phyloP scores from a whole-genome alignment of 2,329 filamentous ascomycete genomes.

The Colletotrichum australisinense region DNA sequence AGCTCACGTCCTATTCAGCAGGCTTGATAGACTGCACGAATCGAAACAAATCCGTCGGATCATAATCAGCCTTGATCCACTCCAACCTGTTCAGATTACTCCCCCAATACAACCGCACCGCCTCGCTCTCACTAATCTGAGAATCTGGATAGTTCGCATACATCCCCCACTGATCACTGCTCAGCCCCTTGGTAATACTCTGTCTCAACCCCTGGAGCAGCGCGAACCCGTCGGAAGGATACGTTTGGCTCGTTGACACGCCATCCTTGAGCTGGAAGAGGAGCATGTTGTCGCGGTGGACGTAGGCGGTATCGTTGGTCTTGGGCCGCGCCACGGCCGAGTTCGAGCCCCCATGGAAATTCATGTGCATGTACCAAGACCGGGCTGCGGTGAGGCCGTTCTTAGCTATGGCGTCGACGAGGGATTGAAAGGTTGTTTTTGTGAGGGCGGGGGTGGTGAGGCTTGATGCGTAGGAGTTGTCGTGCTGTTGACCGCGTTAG shows the following conservation, averaged over 20 bases:
- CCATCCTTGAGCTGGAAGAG: constrained; percentile 63
- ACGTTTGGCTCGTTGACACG: constrained; percentile 40
- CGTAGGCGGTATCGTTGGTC: constrained; percentile 47
- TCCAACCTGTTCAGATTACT: constrained; percentile 49
- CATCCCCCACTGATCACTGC: constrained; percentile 54
- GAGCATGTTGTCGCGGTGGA: constrained; percentile 57
- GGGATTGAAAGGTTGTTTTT: constrained; percentile 36
- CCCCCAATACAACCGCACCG: constrained; percentile 61
- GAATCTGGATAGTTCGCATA: constrained; percentile 67
- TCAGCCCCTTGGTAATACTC: constrained; percentile 48
- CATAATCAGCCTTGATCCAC: constrained; percentile 51
- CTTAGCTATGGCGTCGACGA: constrained; percentile 38
- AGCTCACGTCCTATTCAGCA: background rate
- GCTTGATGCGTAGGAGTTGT: constrained; percentile 44
- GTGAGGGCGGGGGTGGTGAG: constrained; percentile 42
- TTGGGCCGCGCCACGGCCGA: constrained; percentile 48
- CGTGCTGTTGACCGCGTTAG: constrained; percentile 37
- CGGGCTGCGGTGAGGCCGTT: constrained; percentile 36
- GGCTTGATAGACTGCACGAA: constrained; percentile 47
- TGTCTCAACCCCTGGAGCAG: constrained; percentile 56
- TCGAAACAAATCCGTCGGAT: constrained; percentile 54
- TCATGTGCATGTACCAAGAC: constrained; percentile 49
- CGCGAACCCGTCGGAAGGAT: constrained; percentile 39
- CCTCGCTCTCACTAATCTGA: constrained; percentile 53
- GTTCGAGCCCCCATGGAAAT: constrained; percentile 47